Conservation (phyloP, 2,329 filamentous ascomycete genomes). For the Beauveria pseudobassiana region DNA sequence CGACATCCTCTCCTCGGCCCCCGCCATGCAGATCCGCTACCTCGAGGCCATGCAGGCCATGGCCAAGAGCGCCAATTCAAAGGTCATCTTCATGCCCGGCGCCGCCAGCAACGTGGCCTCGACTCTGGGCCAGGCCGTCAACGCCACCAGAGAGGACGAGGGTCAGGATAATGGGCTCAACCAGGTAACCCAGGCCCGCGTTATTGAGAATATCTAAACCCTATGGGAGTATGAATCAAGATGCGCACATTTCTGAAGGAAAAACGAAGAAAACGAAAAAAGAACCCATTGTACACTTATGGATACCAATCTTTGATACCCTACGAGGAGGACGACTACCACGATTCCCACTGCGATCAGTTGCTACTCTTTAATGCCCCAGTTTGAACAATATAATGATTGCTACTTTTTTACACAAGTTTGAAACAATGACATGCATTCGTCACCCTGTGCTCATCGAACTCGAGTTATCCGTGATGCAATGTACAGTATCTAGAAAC, state of each 20-base stretch:
- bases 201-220: slow-evolving; percentile 77
- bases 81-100: slow-evolving; percentile 76
- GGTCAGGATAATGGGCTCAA: slow-evolving; percentile 52
- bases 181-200: slow-evolving; percentile 69
- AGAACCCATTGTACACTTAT: not conserved
- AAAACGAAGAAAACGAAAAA: not conserved
- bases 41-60: slow-evolving; percentile 98
- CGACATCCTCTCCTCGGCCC: slow-evolving; percentile 84
- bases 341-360: not conserved
- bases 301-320: slow-evolving; percentile 13
- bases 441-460: no score
- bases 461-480: not conserved
- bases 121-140: slow-evolving; percentile 35
- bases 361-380: not conserved
- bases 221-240: not conserved
- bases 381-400: not conserved
- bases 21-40: slow-evolving; percentile 97
- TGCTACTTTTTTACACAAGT: not conserved
- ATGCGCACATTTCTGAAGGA: not conserved
- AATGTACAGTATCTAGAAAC: slow-evolving; percentile 4
- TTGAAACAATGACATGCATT: no score
- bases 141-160: slow-evolving; percentile 19
- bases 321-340: not conserved
- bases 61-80: slow-evolving; percentile 87
- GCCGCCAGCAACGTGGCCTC: slow-evolving; percentile 39